phyloP scores from a whole-genome alignment of 2,329 filamentous ascomycete species.

The Lasiodiplodia theobromae region DNA sequence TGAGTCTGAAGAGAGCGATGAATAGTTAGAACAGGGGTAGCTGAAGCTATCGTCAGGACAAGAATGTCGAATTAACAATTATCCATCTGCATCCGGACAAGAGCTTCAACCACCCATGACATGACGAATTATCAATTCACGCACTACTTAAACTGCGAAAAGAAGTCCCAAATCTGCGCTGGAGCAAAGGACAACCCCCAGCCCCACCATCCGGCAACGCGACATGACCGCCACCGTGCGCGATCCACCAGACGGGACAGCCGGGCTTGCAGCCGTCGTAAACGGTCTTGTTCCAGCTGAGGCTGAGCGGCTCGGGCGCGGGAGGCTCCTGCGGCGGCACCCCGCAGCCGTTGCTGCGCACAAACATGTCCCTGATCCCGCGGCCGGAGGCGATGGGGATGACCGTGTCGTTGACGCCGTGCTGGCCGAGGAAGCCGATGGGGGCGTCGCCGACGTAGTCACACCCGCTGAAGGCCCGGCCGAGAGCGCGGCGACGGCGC shows the following conservation, averaged over 20 bases:
- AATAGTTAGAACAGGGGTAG: too few species aligned
- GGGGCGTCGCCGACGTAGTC: constrained; percentile 42
- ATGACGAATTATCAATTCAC: too few species aligned
- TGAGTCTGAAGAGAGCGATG: too few species aligned
- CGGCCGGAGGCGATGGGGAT: constrained; percentile 46
- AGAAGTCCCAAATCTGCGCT: not conserved
- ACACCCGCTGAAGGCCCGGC: constrained; percentile 36
- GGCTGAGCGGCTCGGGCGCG: not conserved
- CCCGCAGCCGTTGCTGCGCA: constrained; percentile 48
- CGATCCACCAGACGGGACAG: not conserved
- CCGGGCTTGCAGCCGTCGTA: not conserved
- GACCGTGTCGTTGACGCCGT: constrained; percentile 49
- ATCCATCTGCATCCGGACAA: too few species aligned
- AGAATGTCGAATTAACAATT: too few species aligned
- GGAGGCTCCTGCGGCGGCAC: not conserved
- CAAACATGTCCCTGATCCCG: constrained; percentile 49
- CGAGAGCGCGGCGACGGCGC: constrained; percentile 46
- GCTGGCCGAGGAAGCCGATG: constrained; percentile 51
- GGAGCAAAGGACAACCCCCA: not conserved
- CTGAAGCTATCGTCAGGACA: too few species aligned
- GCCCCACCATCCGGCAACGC: not conserved
- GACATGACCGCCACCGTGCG: not conserved
- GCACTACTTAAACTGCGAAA: not conserved
- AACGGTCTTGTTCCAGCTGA: not conserved
- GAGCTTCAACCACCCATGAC: too few species aligned